Evolutionary conservation across 1,139 yeast species (phyloP), one percentile per base, ranked within the genome.

Genomic region (Scheffersomyces parashehatae): DNA sequence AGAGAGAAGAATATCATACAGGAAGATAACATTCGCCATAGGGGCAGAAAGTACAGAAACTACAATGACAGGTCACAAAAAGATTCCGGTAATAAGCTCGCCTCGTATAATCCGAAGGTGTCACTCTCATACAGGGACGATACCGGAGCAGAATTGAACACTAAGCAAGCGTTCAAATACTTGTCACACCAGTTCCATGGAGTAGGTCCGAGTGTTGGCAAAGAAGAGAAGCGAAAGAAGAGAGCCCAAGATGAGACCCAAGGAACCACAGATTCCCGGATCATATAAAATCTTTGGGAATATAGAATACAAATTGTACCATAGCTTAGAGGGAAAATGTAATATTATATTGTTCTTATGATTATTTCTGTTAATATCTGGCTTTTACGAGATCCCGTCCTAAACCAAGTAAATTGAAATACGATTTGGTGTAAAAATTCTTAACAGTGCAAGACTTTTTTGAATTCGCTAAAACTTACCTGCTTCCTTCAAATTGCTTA

Each of bases 181-280:
- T 61, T 90, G 43, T 88, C 97, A 1, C 96, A 88, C 52, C 84
- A 85, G 52, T 91, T 89, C 66, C 98, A 93, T 61, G 97, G 97
- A 7, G 59, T 57, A 15, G 53, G 54, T 8, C 51, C 54, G 3
- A 51, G 53, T 2, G 51, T 50, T 7, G 42, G 49, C 30, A 49
- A 42, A 32, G 37, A 46, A 5, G 53, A 52, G n/a, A 49, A 51
- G 43, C 46, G 41, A 35, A 14, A 44, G 38, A 44, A 44, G 37
- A 44, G 29, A 30, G 30, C 44, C 35, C 32, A 37, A 32, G 35
- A 30, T 31, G 42, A 40, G 15, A 14, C 39, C 11, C 24, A 31
- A 14, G 12, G 20, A 10, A 31, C 35, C 11, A 31, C 35, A 7
- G 35, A 31, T 14, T 12, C 35, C 20, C 35, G 35, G 11, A 31